Conservation (phyloP, 1,139 yeast species). For the Taphrina pruni region DNA sequence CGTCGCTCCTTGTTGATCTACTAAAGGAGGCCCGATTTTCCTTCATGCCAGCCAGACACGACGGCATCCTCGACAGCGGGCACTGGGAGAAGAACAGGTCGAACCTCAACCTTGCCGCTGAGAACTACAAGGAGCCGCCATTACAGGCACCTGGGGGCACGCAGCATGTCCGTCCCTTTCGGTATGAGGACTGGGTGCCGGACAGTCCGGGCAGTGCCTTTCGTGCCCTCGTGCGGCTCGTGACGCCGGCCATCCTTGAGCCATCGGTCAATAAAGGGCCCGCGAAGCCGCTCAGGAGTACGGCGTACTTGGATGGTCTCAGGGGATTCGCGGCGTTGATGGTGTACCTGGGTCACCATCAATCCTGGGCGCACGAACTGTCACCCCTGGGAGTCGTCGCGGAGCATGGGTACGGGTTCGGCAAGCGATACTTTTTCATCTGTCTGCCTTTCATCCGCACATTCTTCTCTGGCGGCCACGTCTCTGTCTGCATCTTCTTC, state of each 20-base stretch:
- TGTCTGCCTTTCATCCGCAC: constrained; percentile 21
- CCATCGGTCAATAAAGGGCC: not conserved
- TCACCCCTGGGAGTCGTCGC: constrained; percentile 18
- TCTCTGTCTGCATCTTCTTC: constrained; percentile 36
- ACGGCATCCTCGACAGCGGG: constrained; percentile 17
- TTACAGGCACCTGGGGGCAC: constrained; percentile 2
- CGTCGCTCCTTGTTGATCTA: too few relatives aligned
- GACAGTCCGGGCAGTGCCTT: not conserved
- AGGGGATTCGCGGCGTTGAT: constrained; percentile 36
- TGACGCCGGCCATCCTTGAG: constrained; percentile 19
- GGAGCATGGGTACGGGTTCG: constrained; percentile 32
- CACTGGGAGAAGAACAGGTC: constrained; percentile 29
- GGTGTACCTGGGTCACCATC: constrained; percentile 37
- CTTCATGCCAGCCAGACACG: constrained; percentile 18
- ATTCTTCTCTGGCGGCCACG: constrained; percentile 34
- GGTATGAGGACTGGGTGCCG: not conserved
- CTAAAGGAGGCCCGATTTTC: too few relatives aligned
- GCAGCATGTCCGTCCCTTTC: not conserved
- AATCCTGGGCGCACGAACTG: constrained; percentile 36
- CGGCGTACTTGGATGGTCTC: constrained; percentile 37
- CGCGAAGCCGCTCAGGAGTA: constrained; percentile 4
- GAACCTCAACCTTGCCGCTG: constrained; percentile 14
- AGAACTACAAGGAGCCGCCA: not conserved
- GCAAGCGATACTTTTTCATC: constrained; percentile 17
- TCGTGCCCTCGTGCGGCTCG: not conserved